Conservation (phyloP, 2,329 filamentous ascomycete species). For the Trichoderma sp. region DNA sequence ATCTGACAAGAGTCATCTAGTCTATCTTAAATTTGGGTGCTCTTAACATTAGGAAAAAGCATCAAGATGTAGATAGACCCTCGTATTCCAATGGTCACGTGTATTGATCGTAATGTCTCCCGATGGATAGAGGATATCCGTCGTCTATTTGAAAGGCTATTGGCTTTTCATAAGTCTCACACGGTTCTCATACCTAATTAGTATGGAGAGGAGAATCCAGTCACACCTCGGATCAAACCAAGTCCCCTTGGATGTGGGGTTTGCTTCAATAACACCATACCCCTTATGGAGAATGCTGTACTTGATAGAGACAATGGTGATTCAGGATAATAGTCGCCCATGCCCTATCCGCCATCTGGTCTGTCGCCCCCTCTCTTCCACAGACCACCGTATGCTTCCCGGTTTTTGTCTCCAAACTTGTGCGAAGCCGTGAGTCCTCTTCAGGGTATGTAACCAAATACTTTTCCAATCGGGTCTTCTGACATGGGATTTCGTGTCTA, state of each 20-base stretch:
- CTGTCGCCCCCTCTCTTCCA: not conserved
- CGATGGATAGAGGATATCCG: not conserved
- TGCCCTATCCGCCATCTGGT: not conserved
- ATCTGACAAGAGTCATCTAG: no score
- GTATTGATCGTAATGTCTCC: rapidly evolving
- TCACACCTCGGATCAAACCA: not conserved
- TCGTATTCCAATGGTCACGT: not conserved
- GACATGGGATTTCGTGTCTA: not conserved
- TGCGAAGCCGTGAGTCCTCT: not conserved
- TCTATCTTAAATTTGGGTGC: no score
- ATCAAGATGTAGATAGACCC: no score
- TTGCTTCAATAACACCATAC: not conserved
- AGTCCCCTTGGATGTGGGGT: not conserved
- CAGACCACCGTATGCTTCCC: not conserved
- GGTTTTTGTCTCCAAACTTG: not conserved
- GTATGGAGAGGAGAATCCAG: not conserved
- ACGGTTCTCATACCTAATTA: not conserved
- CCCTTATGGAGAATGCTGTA: not conserved
- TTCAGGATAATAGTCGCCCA: not conserved
- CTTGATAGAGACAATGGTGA: not conserved
- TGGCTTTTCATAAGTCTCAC: not conserved
- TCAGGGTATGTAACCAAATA: not conserved
- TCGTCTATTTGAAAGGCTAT: not conserved
- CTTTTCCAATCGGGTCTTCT: not conserved
- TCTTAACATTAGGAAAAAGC: no score